Conservation (phyloP, 108 stramenopile species). For the Cyclostephanos tholiformis region DNA sequence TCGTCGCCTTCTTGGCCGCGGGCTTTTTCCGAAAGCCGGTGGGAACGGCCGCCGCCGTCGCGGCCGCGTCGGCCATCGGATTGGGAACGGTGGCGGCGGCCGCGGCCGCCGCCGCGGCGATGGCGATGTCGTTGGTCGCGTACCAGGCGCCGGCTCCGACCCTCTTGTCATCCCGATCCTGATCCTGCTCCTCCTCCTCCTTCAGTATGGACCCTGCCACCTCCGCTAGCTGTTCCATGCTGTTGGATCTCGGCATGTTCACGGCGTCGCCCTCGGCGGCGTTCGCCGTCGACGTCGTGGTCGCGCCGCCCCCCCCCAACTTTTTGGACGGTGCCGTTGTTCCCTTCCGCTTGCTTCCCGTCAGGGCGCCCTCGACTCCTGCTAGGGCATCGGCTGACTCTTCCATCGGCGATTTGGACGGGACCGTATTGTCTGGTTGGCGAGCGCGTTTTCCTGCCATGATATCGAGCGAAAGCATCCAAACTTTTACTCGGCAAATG, state of each 20-base stretch:
- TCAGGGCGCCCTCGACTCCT: constrained; percentile 42
- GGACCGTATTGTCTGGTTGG: constrained; percentile 1
- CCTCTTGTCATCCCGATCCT: background rate
- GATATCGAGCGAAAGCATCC: background rate
- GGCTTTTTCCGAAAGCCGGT: constrained; percentile 23
- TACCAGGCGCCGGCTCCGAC: background rate
- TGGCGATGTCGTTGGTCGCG: constrained; percentile 6
- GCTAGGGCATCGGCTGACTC: constrained; percentile 43
- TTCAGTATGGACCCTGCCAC: constrained; percentile 37
- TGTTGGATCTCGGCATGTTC: constrained; percentile 25
- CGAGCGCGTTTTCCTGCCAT: constrained; percentile 27
- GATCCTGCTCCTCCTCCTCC: constrained; percentile 6
- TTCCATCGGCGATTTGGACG: constrained; percentile 24
- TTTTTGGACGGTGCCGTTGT: background rate
- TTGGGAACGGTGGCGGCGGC: constrained; percentile 14
- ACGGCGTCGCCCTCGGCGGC: background rate
- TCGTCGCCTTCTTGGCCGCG: background rate
- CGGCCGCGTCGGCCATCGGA: constrained; percentile 14
- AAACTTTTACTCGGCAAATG: background rate
- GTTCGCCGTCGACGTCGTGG: background rate
- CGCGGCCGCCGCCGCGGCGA: constrained; percentile 23
- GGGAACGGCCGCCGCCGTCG: background rate
- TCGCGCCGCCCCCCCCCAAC: background rate
- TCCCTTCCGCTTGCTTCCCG: constrained; percentile 13
- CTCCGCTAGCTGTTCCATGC: constrained; percentile 38